These are phyloP conservation scores for Pleurotus giganteus DNA, from an alignment of 768 basidiomycete species.

Conservation along the genomic window DNA sequence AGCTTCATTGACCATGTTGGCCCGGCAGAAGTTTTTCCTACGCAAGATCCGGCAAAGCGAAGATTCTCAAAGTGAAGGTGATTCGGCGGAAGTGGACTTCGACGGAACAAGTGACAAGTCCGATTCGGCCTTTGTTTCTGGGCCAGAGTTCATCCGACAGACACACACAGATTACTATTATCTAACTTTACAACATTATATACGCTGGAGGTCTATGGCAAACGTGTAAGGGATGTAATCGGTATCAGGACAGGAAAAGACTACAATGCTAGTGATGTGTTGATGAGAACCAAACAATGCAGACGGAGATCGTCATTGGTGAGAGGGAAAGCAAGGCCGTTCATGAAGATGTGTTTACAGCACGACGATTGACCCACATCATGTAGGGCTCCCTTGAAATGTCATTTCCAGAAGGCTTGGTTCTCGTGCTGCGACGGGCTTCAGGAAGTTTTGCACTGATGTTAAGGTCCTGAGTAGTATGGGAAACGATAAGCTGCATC, in stretches of 20 bases:
- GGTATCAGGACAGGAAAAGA: neutral
- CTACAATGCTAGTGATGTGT: neutral
- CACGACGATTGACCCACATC: conserved; percentile 84
- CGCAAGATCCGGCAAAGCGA: conserved; percentile 8
- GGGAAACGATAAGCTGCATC: conserved; percentile 11
- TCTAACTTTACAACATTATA: conserved; percentile 11
- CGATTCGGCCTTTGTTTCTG: too few relatives aligned
- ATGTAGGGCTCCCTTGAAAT: conserved; percentile 81
- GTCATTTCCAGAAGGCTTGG: conserved; percentile 58
- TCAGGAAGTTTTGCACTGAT: conserved; percentile 71
- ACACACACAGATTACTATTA: conserved; percentile 9
- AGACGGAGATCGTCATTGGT: conserved; percentile 5
- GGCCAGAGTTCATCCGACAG: too few relatives aligned
- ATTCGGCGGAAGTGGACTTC: neutral
- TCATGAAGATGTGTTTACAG: conserved; percentile 45
- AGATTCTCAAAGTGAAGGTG: conserved; percentile 7
- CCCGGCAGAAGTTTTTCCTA: neutral
- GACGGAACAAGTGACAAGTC: neutral
- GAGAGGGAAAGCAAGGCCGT: neutral
- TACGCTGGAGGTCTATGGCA: conserved; percentile 1
- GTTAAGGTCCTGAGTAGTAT: conserved; percentile 56
- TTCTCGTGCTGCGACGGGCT: conserved; percentile 76
- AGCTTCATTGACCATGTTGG: neutral
- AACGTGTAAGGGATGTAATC: neutral
- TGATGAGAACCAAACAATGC: conserved; percentile 9